A percentile compares a stretch with the other conserved stretches of the same genome.
These are phyloP conservation scores for Apophysomyces sp. DNA, from an alignment of 371 early-diverging fungal genomes.

Conservation along the genomic window DNA sequence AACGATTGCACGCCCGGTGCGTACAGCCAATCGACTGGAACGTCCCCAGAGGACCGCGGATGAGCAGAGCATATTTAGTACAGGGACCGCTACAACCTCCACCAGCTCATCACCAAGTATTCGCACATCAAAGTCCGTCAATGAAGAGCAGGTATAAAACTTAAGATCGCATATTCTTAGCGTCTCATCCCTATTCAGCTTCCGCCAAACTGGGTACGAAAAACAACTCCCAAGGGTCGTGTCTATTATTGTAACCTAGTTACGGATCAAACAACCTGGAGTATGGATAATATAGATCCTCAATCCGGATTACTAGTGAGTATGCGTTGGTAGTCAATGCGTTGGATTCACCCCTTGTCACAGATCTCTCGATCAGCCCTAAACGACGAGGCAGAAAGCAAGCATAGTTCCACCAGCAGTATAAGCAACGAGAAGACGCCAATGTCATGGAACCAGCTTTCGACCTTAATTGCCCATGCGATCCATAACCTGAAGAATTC, in stretches of 20 bases:
- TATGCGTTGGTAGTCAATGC: neutral
- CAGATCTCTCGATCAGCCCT: neutral
- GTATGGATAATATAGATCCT: slow-evolving; percentile 44
- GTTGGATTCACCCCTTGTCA: neutral
- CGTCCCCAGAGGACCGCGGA: slow-evolving; percentile 8
- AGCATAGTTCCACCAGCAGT: neutral
- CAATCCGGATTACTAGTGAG: slow-evolving; percentile 37
- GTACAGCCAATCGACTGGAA: slow-evolving; percentile 25
- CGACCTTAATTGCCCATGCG: slow-evolving; percentile 59
- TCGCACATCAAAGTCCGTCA: slow-evolving; percentile 8
- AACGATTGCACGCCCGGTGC: slow-evolving; percentile 27
- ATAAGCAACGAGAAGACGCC: slow-evolving; percentile 8
- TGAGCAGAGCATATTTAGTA: slow-evolving; percentile 11
- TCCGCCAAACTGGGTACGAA: slow-evolving; percentile 65
- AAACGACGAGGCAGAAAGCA: neutral
- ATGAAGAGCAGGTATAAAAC: slow-evolving; percentile 17
- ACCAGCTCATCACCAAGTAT: slow-evolving; percentile 16
- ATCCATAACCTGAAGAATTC: slow-evolving; percentile 67
- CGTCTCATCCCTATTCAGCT: slow-evolving; percentile 19
- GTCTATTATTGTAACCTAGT: slow-evolving; percentile 77
- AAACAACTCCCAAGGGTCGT: slow-evolving; percentile 61
- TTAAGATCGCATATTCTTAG: neutral
- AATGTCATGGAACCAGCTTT: slow-evolving; percentile 61
- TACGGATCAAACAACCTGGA: slow-evolving; percentile 80
- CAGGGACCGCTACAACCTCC: slow-evolving; percentile 9